phyloP scores from a whole-genome alignment of 1,139 yeast genomes.

The Zygotorulaspora mrakii region DNA sequence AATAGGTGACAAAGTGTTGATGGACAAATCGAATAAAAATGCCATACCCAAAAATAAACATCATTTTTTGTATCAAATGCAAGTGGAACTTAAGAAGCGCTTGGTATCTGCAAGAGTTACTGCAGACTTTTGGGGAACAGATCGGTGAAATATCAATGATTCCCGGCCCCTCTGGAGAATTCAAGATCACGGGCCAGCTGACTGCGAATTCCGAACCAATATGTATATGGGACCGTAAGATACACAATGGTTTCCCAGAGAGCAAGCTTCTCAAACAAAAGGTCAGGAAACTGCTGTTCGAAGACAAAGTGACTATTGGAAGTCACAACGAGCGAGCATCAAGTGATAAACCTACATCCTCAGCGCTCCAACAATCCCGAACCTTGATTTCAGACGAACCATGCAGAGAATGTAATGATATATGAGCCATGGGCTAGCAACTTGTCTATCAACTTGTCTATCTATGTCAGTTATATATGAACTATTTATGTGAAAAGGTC shows the following conservation, averaged over 20 bases:
- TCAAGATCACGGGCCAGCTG: constrained; percentile 42
- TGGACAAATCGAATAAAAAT: no score
- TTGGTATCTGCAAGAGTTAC: constrained; percentile 62
- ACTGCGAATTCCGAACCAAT: constrained; percentile 21
- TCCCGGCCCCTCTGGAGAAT: constrained; percentile 54
- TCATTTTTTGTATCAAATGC: constrained; percentile 58
- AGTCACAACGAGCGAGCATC: constrained; percentile 15
- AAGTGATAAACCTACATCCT: neutral
- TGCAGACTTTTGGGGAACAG: constrained; percentile 53
- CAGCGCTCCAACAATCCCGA: neutral
- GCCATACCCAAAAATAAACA: constrained; percentile 48
- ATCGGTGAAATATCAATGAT: constrained; percentile 52
- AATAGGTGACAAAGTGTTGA: neutral
- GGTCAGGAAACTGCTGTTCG: constrained; percentile 33
- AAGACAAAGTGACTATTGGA: constrained; percentile 21
- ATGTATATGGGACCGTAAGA: constrained; percentile 53
- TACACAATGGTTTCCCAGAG: constrained; percentile 59
- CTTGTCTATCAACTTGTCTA: no score
- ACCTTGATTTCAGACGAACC: constrained; percentile 4
- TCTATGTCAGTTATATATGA: no score
- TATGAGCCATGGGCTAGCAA: no score
- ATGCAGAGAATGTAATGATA: constrained; percentile 1
- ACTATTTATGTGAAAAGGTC: neutral
- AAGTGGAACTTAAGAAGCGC: constrained; percentile 66
- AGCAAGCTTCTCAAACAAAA: constrained; percentile 55